A percentile compares a stretch with the other conserved stretches of the same genome.
These are phyloP conservation scores for Lecanicillium sp. DNA, from an alignment of 2,329 filamentous ascomycete genomes.

Conservation along the genomic window DNA sequence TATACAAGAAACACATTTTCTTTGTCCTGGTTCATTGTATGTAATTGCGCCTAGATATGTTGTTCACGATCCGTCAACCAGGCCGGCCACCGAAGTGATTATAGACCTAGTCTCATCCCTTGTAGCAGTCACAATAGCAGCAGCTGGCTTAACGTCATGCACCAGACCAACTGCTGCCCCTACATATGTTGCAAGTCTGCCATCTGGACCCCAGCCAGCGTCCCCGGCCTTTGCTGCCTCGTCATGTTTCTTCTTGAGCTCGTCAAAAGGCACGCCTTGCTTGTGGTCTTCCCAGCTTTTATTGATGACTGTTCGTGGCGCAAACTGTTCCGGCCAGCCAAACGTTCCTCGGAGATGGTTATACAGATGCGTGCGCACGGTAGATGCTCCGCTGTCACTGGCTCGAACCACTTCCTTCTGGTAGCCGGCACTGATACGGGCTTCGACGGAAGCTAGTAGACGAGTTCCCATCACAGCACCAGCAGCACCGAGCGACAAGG, in stretches of 20 bases:
- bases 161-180: slow-evolving; percentile 41
- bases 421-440: slow-evolving; percentile 34
- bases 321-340: slow-evolving; percentile 37
- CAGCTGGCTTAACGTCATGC: slow-evolving; percentile 32
- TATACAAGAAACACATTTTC: no score
- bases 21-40: no score
- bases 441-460: slow-evolving; percentile 46
- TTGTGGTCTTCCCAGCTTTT: slow-evolving; percentile 31
- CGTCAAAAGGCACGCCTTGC: slow-evolving; percentile 34
- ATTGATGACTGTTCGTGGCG: slow-evolving; percentile 35
- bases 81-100: neutral
- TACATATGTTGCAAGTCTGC: slow-evolving; percentile 45
- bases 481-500: slow-evolving; percentile 43
- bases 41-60: no score
- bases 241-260: slow-evolving; percentile 38
- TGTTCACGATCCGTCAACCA: no score
- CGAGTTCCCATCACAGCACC: slow-evolving; percentile 58
- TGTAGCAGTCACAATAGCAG: slow-evolving; percentile 27
- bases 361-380: slow-evolving; percentile 37
- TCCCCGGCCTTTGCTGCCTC: slow-evolving; percentile 34
- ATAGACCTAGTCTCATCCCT: neutral
- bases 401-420: slow-evolving; percentile 37
- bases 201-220: slow-evolving; percentile 40
- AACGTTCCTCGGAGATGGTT: slow-evolving; percentile 38
- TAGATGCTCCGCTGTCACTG: slow-evolving; percentile 32